Conservation (phyloP, 2,329 filamentous ascomycete species). For the Chrysoporthe puriensis region DNA sequence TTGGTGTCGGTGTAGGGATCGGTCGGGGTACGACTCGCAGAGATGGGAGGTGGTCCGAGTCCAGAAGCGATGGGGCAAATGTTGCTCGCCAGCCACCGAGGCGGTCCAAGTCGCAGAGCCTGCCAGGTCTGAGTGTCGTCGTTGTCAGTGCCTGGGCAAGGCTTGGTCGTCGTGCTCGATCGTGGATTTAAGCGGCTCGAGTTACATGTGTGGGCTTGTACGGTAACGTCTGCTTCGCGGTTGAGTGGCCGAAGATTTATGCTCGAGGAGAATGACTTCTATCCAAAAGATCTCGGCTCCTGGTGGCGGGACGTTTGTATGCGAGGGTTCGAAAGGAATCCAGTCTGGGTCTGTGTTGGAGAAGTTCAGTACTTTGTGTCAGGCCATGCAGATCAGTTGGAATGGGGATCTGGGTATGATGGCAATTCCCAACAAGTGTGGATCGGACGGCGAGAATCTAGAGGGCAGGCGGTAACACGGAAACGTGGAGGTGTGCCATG, state of each 20-base stretch:
- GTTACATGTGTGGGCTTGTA: background rate
- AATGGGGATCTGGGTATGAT: constrained; percentile 23
- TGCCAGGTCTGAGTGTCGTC: background rate
- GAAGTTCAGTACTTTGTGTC: constrained; percentile 19
- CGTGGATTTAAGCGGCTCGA: background rate
- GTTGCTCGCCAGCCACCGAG: background rate
- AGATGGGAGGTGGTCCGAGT: background rate
- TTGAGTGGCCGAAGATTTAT: background rate
- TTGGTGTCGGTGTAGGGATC: background rate
- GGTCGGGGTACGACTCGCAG: background rate
- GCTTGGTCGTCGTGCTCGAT: constrained; percentile 1
- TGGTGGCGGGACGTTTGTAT: background rate
- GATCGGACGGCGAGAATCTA: constrained; percentile 25
- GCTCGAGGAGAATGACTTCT: background rate
- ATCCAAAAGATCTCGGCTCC: background rate
- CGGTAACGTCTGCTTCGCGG: background rate
- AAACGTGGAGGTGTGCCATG: constrained; percentile 24
- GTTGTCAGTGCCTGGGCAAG: constrained; percentile 1
- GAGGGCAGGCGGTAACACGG: constrained; percentile 27
- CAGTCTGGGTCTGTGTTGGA: background rate
- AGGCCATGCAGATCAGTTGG: constrained; percentile 13
- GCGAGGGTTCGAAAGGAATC: background rate
- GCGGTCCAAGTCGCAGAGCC: background rate
- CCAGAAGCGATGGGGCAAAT: background rate
- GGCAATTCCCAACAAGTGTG: constrained; percentile 23